Conservation (phyloP, 805 yeast species). For the Blastobotrys peoriensis region DNA sequence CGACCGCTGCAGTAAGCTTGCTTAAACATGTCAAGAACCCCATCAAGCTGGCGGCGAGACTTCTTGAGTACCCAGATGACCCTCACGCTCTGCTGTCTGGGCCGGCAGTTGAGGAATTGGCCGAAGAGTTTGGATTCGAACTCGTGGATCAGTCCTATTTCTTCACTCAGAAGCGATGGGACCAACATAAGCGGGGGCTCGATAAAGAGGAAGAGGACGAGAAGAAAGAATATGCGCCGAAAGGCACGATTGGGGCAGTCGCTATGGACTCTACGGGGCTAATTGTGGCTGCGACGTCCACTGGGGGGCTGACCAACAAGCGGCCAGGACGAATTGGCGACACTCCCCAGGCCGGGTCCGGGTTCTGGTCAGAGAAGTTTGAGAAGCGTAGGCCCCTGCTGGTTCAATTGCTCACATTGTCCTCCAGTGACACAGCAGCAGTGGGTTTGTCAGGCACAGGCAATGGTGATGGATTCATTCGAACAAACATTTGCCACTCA, state of each 20-base stretch:
- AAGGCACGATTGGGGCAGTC: constrained; percentile 1
- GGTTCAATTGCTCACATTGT: too few species aligned
- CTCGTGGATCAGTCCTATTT: background rate
- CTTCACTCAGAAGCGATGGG: constrained; percentile 1
- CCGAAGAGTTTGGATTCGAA: background rate
- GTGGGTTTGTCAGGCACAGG: constrained; percentile 1
- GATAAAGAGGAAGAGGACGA: background rate
- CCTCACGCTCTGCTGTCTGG: constrained; percentile 1
- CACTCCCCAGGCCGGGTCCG: background rate
- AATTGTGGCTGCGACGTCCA: background rate
- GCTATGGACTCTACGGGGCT: background rate
- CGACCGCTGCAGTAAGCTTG: background rate
- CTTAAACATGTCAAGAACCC: constrained; percentile 1
- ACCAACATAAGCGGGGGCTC: background rate
- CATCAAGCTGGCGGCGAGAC: background rate
- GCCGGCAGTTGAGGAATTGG: background rate
- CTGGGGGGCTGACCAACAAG: constrained; percentile 1
- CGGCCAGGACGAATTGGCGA: background rate
- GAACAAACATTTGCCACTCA: background rate
- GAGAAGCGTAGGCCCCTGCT: background rate
- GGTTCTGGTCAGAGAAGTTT: background rate
- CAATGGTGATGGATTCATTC: background rate
- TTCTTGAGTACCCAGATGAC: background rate
- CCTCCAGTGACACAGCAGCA: too few species aligned
- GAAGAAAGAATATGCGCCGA: background rate